Conservation (phyloP, 1,284 basidiomycete species). For the Sporisorium reilianum region DNA sequence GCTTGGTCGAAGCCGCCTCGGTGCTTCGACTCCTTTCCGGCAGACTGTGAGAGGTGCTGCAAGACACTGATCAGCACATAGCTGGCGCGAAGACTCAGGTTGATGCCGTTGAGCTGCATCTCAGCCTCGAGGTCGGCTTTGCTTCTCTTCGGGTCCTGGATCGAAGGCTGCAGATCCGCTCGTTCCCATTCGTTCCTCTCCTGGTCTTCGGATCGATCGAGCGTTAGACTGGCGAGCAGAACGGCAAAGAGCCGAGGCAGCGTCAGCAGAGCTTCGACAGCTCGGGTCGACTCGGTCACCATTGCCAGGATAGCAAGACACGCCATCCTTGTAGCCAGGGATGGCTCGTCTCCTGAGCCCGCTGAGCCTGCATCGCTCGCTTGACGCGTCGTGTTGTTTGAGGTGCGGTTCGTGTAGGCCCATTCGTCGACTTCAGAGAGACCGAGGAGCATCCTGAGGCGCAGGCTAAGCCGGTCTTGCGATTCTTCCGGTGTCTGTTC, state of each 20-base stretch:
- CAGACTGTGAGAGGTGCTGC: conserved; percentile 5
- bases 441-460: conserved; percentile 32
- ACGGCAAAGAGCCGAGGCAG: conserved; percentile 30
- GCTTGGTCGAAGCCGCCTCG: conserved; percentile 16
- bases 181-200: conserved; percentile 29
- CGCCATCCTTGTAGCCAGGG: conserved; percentile 35
- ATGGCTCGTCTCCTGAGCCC: conserved; percentile 23
- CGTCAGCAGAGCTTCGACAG: conserved; percentile 16
- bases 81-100: conserved; percentile 33
- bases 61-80: conserved; percentile 37
- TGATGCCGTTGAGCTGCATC: conserved; percentile 33
- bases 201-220: conserved; percentile 30
- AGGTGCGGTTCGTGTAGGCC: conserved; percentile 7
- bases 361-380: background rate
- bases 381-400: background rate
- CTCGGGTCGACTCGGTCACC: conserved; percentile 26
- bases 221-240: conserved; percentile 16
- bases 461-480: conserved; percentile 24
- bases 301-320: conserved; percentile 33
- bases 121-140: conserved; percentile 12
- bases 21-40: background rate
- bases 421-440: conserved; percentile 38
- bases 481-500: background rate
- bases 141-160: background rate
- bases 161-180: conserved; percentile 21